Base-by-base conservation (phyloP, 2,329 filamentous ascomycete species). In the Exophiala alcalophila region DNA sequence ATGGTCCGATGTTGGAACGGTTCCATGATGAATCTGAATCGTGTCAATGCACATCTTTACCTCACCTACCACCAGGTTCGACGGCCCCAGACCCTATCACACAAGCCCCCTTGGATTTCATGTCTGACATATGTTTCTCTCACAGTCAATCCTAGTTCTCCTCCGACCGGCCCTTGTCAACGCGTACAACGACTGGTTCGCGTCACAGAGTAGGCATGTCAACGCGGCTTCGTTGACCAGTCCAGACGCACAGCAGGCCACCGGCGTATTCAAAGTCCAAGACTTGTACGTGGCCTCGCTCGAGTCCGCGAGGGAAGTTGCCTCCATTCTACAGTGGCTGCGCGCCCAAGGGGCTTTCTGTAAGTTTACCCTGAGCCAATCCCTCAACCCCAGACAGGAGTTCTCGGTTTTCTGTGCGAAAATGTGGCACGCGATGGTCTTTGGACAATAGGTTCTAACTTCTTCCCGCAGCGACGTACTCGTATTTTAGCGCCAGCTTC, bases 21-120 rank as follows among this genome's bases (percentile, higher is more conserved):
- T 12, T 41, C 38, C 8, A 10, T 40, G 12, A 20, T 41, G 10
- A 45, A 45, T 12, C 11, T 44, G 11, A 49, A 36, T 21, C 41
- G 41, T 9, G 32, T 45, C 11, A 49, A 36, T 30, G 46, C 46
- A 5, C 32, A 30, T 23, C 20, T 49, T 14, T 31, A 49, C 31
- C 41, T 49, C 20, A 42, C 42, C 30, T 49, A 49, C 21, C 38
- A 49, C 21, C 46, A 49, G 36, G 46, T 49, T 9, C 16, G 40
- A 7, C 10, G 4, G 18, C 15, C 12, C 21, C 12, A 5, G 11
- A 25, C 10, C 5, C 20, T 19, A 14, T 14, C n/a, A n/a, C n/a
- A n/a, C n/a, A n/a, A n/a, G n/a, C n/a, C n/a, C n/a, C n/a, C n/a
- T n/a, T n/a, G n/a, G n/a, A n/a, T n/a, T n/a, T 19, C 11, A 11